Base-by-base conservation (phyloP, 2,329 filamentous ascomycete species). In the Aspergillus fructus region DNA sequence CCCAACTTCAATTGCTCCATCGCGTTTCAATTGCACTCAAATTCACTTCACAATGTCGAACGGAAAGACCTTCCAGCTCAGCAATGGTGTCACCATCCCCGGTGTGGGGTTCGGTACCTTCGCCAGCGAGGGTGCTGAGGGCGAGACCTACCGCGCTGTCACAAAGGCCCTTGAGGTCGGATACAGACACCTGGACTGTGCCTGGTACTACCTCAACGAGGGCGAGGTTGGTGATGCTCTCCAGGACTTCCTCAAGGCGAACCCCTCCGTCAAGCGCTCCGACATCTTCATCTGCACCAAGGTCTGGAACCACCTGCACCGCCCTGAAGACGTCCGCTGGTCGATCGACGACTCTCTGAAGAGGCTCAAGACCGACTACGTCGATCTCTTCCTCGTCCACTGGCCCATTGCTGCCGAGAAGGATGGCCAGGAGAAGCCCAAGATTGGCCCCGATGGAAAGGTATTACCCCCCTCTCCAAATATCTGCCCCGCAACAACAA, bases 281-380 rank as follows among this genome's bases (percentile, higher is more conserved):
- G 79, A 82, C 58, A 74, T 82, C 67, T 82, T 82, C 70, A 73
- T 82, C 66, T 75, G 71, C 67, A 81, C 79, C 63, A 82, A 82
- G 71, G 79, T 82, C 61, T 82, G 79, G 79, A 80, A 81, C 67
- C 77, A 82, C 68, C 74, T 81, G 51, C 78, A 80, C 69, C 75
- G 83, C 47, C 67, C 66, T 33, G 76, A 79, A 27, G 74, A 78
- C 54, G 76, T 81, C 6, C 62, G 75, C 60, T 78, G 81, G 59
- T 81, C 83, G 13, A 80, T 91, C 61, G 69, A 83, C 13, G 71
- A 79, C 60, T 88, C 86, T 1, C 82, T 92, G 34, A 73, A 81
- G 71, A 87, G 85, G 63, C 82, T 91, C n/a, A 79, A 81, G 15
- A 75, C 89, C 24, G 85, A 88, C 62, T 90, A 91, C 67, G 82